Conservation (phyloP, 2,329 filamentous ascomycete species). For the Pestalotiopsis sp. region DNA sequence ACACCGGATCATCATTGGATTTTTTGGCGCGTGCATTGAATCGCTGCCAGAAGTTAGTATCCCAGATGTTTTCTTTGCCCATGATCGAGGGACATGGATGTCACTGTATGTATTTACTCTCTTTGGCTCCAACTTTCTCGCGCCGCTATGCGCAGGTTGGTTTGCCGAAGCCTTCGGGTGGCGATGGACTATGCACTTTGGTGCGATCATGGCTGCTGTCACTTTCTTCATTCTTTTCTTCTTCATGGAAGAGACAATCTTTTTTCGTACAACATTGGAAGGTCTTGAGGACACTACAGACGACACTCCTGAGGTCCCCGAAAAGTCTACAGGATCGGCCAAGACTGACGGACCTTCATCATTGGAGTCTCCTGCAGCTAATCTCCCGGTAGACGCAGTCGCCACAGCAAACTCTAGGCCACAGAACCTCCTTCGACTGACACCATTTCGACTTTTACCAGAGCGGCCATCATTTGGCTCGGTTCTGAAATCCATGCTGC, state of each 20-base stretch:
- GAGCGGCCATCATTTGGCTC: conserved; percentile 13
- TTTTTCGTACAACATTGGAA: conserved; percentile 23
- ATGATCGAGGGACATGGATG: conserved; percentile 31
- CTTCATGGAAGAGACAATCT: conserved; percentile 58
- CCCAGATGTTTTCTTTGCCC: conserved; percentile 30
- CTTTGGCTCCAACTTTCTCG: conserved; percentile 31
- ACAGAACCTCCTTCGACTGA: background rate
- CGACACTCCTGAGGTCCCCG: background rate
- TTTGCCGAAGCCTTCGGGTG: conserved; percentile 34
- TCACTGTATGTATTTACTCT: conserved; percentile 32
- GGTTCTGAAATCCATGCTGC: conserved; percentile 23
- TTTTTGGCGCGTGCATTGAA: conserved; percentile 33
- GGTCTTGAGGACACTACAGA: background rate
- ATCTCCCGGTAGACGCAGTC: background rate
- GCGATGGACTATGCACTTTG: conserved; percentile 35
- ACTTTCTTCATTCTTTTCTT: conserved; percentile 39
- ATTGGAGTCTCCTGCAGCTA: background rate
- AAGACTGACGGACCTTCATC: background rate
- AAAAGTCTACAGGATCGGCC: background rate
- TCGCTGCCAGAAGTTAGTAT: conserved; percentile 32
- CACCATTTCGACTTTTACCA: background rate
- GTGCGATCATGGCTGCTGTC: conserved; percentile 19
- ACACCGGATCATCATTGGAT: conserved; percentile 30
- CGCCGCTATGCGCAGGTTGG: conserved; percentile 36
- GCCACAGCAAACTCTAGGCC: background rate